Evolutionary conservation across 169 alveolate species (phyloP).

Genomic region (Eimeria sp.): DNA sequence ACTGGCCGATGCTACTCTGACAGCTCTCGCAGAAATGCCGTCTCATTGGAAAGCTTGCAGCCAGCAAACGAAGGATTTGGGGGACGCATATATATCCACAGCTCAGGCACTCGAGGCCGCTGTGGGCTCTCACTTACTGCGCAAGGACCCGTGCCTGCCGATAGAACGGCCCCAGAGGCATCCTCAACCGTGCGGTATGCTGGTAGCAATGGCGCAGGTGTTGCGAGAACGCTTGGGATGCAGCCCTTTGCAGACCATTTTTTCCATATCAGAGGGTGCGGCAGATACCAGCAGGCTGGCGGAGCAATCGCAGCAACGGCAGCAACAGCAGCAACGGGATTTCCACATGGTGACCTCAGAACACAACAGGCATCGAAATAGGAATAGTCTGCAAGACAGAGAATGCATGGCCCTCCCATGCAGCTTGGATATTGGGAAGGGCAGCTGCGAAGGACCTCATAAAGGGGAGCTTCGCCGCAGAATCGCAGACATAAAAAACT

Average conservation of each 20-base stretch:
- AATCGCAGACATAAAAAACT: constrained; percentile 32
- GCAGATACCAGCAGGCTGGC: not conserved
- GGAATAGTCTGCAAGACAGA: not conserved
- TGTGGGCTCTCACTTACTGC: constrained; percentile 44
- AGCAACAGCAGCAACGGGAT: constrained; percentile 37
- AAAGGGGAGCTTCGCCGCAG: constrained; percentile 69
- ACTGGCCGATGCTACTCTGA: constrained; percentile 56
- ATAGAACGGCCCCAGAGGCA: not conserved
- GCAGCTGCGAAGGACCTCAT: not conserved
- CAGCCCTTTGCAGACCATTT: not conserved
- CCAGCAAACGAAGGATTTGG: constrained; percentile 26
- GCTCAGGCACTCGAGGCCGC: constrained; percentile 42
- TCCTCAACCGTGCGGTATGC: constrained; percentile 43
- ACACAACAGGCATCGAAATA: not conserved
- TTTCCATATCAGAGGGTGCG: not conserved
- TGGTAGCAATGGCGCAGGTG: constrained; percentile 59
- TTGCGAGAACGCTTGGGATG: constrained; percentile 32
- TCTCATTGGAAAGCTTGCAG: not conserved
- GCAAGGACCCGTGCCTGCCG: not conserved
- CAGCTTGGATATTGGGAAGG: not conserved
- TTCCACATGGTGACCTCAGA: not conserved
- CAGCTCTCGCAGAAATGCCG: constrained; percentile 30
- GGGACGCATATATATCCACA: constrained; percentile 8
- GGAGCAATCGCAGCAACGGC: not conserved
- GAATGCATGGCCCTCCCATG: constrained; percentile 3